Percentiles rank a stretch among this genome's conserved stretches.
These are phyloP conservation scores for Suhomyces pyralidae DNA, from an alignment of 805 yeast genomes.

Conservation along the genomic window DNA sequence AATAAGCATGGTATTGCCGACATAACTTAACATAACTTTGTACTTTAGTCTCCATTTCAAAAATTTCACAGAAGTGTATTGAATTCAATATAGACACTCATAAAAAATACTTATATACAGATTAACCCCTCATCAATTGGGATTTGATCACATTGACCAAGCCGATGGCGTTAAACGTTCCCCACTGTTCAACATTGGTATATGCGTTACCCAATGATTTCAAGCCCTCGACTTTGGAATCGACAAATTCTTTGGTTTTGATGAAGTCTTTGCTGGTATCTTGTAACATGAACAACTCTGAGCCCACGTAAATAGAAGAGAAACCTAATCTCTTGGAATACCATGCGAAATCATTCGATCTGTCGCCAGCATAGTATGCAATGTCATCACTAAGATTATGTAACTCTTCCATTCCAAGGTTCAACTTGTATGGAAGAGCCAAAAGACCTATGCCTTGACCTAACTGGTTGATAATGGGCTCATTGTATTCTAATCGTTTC, in stretches of 20 bases:
- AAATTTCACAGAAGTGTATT: background rate
- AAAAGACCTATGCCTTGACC: conserved; percentile 57
- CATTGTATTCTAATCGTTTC: conserved; percentile 52
- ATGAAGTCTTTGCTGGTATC: conserved; percentile 57
- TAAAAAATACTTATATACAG: background rate
- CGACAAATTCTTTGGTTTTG: conserved; percentile 64
- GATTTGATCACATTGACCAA: conserved; percentile 66
- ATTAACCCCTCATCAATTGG: conserved; percentile 60
- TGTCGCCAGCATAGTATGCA: conserved; percentile 74
- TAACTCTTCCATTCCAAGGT: conserved; percentile 60
- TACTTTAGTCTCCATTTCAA: background rate
- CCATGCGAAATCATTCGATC: conserved; percentile 84
- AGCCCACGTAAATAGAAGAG: conserved; percentile 64
- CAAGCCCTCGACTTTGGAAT: conserved; percentile 52
- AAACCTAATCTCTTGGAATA: conserved; percentile 79
- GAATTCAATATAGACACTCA: background rate
- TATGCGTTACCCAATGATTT: conserved; percentile 58
- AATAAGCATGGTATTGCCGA: background rate
- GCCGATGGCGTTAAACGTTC: conserved; percentile 62
- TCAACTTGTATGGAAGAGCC: conserved; percentile 60
- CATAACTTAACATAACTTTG: background rate
- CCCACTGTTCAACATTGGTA: conserved; percentile 71
- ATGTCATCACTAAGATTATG: conserved; percentile 80
- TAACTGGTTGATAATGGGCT: conserved; percentile 42
- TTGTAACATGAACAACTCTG: conserved; percentile 77